Conservation (phyloP, 768 basidiomycete genomes). For the Boletellus ananiceps region DNA sequence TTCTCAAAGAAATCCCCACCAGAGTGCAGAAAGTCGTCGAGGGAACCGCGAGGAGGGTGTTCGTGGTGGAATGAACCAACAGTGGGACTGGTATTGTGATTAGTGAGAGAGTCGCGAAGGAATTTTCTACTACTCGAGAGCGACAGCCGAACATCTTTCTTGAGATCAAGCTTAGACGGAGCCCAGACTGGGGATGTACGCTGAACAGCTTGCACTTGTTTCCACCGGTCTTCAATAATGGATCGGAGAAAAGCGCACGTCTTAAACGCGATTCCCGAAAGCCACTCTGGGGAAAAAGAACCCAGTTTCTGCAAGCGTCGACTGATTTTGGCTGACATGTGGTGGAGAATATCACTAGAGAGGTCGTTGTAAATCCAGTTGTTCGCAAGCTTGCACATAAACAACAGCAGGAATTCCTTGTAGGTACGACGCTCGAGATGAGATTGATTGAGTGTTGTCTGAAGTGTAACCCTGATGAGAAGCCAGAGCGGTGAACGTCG, state of each 20-base stretch:
- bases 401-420: conserved; percentile 46
- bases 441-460: conserved; percentile 24
- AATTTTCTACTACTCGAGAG: conserved; percentile 29
- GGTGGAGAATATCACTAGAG: conserved; percentile 25
- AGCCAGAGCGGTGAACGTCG: conserved; percentile 37
- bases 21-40: conserved; percentile 13
- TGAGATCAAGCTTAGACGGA: conserved; percentile 25
- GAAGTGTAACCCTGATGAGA: conserved; percentile 13
- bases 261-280: neutral
- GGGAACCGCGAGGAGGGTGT: conserved; percentile 4
- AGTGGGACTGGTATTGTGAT: conserved; percentile 3
- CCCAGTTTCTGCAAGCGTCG: neutral
- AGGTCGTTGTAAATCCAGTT: conserved; percentile 10
- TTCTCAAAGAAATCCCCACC: conserved; percentile 11
- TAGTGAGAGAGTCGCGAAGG: conserved; percentile 19
- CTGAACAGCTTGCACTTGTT: conserved; percentile 23
- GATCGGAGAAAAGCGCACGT: conserved; percentile 22
- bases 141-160: conserved; percentile 31
- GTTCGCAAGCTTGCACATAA: conserved; percentile 30
- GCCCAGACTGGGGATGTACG: conserved; percentile 25
- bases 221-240: conserved; percentile 34
- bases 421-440: conserved; percentile 26
- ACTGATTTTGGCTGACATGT: neutral
- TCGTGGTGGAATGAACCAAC: neutral
- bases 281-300: neutral